These are phyloP conservation scores for Aspergillus texensis DNA, from an alignment of 2,329 filamentous ascomycete genomes.

Conservation along the genomic window DNA sequence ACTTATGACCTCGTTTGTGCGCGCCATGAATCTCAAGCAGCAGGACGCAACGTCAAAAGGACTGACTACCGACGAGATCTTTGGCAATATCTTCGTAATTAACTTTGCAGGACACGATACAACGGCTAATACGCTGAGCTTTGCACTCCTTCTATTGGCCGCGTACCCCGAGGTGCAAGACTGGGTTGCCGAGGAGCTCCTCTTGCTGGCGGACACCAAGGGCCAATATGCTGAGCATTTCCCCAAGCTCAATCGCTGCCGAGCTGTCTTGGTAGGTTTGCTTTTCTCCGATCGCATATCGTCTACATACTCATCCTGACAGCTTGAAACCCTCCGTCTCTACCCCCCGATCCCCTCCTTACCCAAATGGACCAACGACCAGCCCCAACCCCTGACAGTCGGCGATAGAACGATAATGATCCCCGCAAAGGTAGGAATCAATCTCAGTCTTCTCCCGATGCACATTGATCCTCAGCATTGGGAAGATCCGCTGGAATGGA, in stretches of 20 bases:
- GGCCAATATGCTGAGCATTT: conserved; percentile 1
- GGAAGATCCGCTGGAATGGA: conserved; percentile 7
- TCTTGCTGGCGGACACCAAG: not conserved
- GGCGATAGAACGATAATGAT: not conserved
- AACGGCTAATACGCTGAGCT: conserved; percentile 8
- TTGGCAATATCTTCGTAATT: conserved; percentile 11
- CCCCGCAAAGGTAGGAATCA: not conserved
- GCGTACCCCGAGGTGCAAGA: conserved; percentile 8
- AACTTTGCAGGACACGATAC: conserved; percentile 13
- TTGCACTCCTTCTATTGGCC: conserved; percentile 4
- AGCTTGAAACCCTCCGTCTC: conserved; percentile 14
- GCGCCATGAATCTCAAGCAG: conserved; percentile 11
- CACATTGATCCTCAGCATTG: conserved; percentile 6
- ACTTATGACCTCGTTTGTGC: conserved; percentile 11
- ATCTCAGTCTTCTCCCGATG: not conserved
- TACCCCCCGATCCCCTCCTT: conserved; percentile 6
- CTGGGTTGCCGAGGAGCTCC: conserved; percentile 10
- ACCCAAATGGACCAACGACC: conserved; percentile 8
- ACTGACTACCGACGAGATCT: conserved; percentile 7
- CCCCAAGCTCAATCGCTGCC: conserved; percentile 1
- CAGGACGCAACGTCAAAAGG: not conserved
- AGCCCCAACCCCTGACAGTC: not conserved
- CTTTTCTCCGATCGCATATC: not conserved
- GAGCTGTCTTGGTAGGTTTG: not conserved
- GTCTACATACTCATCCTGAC: not conserved